Evolutionary conservation across 805 yeast species (phyloP), one percentile per base, ranked within the genome.

Genomic region (Myxozyma sirexii): DNA sequence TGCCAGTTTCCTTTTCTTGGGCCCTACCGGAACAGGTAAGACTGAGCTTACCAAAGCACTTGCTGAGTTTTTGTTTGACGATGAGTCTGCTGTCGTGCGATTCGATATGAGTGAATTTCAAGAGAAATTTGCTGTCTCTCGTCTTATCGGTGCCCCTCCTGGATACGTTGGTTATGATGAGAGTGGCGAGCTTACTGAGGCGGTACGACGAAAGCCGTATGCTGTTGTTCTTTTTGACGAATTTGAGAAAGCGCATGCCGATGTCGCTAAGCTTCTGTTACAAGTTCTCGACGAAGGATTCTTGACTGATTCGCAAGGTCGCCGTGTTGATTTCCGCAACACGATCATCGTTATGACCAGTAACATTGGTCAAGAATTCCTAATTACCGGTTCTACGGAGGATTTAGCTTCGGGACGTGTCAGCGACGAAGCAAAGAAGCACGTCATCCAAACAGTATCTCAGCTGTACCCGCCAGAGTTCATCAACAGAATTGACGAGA

Each of bases 71-170:
- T 75, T 93, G 68, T 94, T 94, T 75, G 94, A 91, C 70, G 93
- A 93, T 72, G 90, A 89, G 69, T 80, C 84, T 45, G 84, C 97
- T 8, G 91, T 93, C 37, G 84, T 92, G 24, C 80, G 99, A 68
- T 93, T 93, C 72, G 99, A 93, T 74, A 94, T 94, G 99, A 89
- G 97, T 21, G 99, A 93, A 73, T 93, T 94, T 74, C 98, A 93
- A 76, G 99, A 93, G 72, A 88, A 88, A 72, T 97, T 91, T 74
- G 81, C 96, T 0, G 85, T 94, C 5, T 87, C 97, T 46, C 83
- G 97, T 64, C 80, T 93, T 12, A 91, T 93, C 68, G 99, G 99
- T 53, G 94, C 98, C 0, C 99, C 99, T 4, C 99, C 99, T 31
- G 97, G 98, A 6, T 93, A 93, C 72, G 97, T 93, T 23, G 94